Conservation (phyloP, 1,139 yeast species). For the Candida tunisiensis region DNA sequence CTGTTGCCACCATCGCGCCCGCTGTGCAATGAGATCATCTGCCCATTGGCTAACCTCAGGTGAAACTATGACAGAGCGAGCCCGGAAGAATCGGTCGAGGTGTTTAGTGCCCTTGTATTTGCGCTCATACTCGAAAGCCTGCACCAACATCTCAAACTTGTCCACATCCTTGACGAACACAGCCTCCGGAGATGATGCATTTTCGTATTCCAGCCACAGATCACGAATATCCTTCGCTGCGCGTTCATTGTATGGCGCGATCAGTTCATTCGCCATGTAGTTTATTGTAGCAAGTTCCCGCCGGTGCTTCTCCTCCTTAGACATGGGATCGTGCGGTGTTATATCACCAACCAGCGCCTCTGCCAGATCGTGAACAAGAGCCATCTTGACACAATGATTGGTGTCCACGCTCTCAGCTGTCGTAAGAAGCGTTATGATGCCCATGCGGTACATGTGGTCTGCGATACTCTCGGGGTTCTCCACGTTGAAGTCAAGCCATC, state of each 20-base stretch:
- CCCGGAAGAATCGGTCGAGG: slow-evolving; percentile 52
- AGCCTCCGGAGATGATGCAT: slow-evolving; percentile 67
- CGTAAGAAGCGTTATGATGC: slow-evolving; percentile 60
- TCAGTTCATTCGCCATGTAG: slow-evolving; percentile 43
- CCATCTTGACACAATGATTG: slow-evolving; percentile 64
- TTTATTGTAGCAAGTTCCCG: slow-evolving; percentile 64
- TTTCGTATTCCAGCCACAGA: slow-evolving; percentile 85
- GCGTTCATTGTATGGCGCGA: slow-evolving; percentile 42
- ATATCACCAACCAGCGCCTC: slow-evolving; percentile 91
- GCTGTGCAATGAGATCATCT: slow-evolving; percentile 42
- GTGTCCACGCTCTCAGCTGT: slow-evolving; percentile 31
- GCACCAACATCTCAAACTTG: slow-evolving; percentile 81
- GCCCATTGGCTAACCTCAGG: slow-evolving; percentile 58
- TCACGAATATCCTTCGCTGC: slow-evolving; percentile 55
- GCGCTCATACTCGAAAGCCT: slow-evolving; percentile 78
- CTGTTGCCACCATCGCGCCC: slow-evolving; percentile 28
- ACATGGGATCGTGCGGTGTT: slow-evolving; percentile 67
- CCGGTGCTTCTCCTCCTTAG: slow-evolving; percentile 58
- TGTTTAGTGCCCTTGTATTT: slow-evolving; percentile 36
- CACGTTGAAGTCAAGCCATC: slow-evolving; percentile 76
- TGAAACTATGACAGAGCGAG: slow-evolving; percentile 50
- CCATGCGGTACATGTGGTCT: slow-evolving; percentile 97
- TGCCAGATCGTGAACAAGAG: slow-evolving; percentile 87
- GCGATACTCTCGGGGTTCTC: slow-evolving; percentile 59
- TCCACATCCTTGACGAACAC: slow-evolving; percentile 86